Evolutionary conservation across 1,139 yeast genomes (phyloP).

Genomic region (Wickerhamomyces sp.): DNA sequence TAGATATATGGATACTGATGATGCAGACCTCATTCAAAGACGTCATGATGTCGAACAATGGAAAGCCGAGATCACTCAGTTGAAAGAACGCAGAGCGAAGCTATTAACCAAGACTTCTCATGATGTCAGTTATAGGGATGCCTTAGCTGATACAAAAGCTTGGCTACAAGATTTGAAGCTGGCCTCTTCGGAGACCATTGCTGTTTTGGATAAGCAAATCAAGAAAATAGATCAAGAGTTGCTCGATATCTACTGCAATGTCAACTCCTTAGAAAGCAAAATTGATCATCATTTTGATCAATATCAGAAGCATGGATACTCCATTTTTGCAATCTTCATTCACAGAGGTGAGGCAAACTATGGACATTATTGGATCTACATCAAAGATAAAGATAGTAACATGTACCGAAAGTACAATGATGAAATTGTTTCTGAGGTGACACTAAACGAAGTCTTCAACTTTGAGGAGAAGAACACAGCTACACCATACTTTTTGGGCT

Average conservation of each 20-base stretch:
- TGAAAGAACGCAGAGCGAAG: constrained; percentile 39
- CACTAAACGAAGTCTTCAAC: constrained; percentile 65
- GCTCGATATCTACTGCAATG: constrained; percentile 31
- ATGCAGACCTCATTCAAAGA: constrained; percentile 43
- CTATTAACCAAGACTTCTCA: constrained; percentile 41
- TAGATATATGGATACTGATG: constrained; percentile 74
- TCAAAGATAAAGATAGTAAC: constrained; percentile 63
- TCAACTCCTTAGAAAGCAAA: constrained; percentile 38
- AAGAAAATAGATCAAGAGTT: constrained; percentile 37
- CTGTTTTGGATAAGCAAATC: constrained; percentile 24
- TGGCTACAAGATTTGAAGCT: constrained; percentile 40
- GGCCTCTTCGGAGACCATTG: constrained; percentile 33
- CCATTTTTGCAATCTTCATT: constrained; percentile 85
- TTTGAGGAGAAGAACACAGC: constrained; percentile 74
- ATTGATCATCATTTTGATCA: constrained; percentile 56
- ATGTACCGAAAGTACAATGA: constrained; percentile 89
- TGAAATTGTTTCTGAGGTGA: constrained; percentile 80
- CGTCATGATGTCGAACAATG: constrained; percentile 59
- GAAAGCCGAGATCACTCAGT: constrained; percentile 48
- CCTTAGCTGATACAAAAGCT: constrained; percentile 50
- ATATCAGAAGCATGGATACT: constrained; percentile 64
- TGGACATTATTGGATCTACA: constrained; percentile 96
- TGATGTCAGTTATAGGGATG: constrained; percentile 44
- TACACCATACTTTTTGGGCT: constrained; percentile 88
- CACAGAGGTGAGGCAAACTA: constrained; percentile 95